Percentiles rank a stretch among this genome's conserved stretches.
These are phyloP conservation scores for Mycena alexandri DNA, from an alignment of 768 basidiomycete genomes.

Conservation along the genomic window DNA sequence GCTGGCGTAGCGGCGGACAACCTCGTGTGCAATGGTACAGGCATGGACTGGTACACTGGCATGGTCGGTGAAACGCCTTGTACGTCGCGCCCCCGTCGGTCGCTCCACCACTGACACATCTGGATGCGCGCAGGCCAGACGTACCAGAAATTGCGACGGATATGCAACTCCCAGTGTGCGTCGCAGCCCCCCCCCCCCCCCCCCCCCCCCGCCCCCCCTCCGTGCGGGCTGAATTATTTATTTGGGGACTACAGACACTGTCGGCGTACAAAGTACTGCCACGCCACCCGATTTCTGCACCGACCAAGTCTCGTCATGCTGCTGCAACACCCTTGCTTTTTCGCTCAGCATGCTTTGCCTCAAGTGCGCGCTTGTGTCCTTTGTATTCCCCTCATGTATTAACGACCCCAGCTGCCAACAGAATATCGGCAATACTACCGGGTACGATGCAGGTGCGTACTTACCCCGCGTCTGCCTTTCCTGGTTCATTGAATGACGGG, in stretches of 20 bases:
- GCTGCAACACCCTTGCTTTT: slow-evolving; percentile 42
- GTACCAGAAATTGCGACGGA: slow-evolving; percentile 44
- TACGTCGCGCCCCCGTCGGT: slow-evolving; percentile 23
- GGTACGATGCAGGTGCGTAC: slow-evolving; percentile 25
- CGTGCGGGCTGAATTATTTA: neutral
- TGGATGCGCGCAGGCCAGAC: slow-evolving; percentile 36
- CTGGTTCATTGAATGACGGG: neutral
- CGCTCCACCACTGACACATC: neutral
- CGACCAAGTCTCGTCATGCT: slow-evolving; percentile 41
- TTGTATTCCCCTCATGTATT: neutral
- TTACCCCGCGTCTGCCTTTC: neutral
- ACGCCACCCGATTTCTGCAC: slow-evolving; percentile 44
- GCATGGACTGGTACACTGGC: slow-evolving; percentile 43
- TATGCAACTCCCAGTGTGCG: slow-evolving; percentile 41
- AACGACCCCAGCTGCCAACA: slow-evolving; percentile 38
- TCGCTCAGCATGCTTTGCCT: slow-evolving; percentile 43
- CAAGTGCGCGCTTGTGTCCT: slow-evolving; percentile 33
- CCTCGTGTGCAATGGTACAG: slow-evolving; percentile 40
- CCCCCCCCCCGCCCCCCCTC: neutral
- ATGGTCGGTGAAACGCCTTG: slow-evolving; percentile 47
- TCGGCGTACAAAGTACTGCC: slow-evolving; percentile 25
- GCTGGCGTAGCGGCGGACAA: slow-evolving; percentile 34
- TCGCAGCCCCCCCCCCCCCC: neutral
- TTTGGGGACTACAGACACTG: slow-evolving; percentile 27
- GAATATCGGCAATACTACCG: slow-evolving; percentile 24